Base-by-base conservation (phyloP, 495 filamentous ascomycete genomes). In the Penicillium mononematosum region DNA sequence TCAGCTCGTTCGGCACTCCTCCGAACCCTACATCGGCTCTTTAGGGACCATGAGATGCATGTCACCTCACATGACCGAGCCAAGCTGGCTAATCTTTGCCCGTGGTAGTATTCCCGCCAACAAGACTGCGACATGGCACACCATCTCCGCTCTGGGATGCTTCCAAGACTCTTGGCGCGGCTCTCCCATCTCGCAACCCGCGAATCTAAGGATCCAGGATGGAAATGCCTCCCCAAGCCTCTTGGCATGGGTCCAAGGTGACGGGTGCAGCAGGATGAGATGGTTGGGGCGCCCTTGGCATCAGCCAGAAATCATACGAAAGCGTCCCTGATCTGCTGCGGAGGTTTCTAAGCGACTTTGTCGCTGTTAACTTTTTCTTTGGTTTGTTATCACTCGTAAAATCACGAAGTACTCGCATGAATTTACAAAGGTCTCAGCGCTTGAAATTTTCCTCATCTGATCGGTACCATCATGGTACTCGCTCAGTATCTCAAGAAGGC, bases 401-500 rank as follows among this genome's bases (percentile, higher is more conserved):
- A 14, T 9, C 10, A 10, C 17, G 14, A 24, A 24, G 4, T 49
- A 8, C 2, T 24, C 16, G 9, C 7, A 29, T 27, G 36, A 41
- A 19, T 2, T 17, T 42, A 14, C n/a, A 2, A 22, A 27, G 16
- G 16, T 16, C 20, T n/a, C 36, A 39, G 9, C n/a, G 8, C 39
- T 11, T 51, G 34, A 8, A 17, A 51, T 9, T 8, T 42, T 41
- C 49, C 22, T 50, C 34, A 14, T 38, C 14, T 25, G 8, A 51
- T 29, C 34, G 22, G 34, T 20, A n/a, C 14, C 32, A 51, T 51
- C 49, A 42, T 51, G 49, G 31, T 42, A 42, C 48, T 51, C 34
- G 34, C n/a, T 3, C 44, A 53, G 36, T 67, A 67, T 49, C 50
- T 57, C 14, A 60, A 50, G 24, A 62, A 62, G 32, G 29, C 45